These are phyloP conservation scores for Quercus aquifolioides DNA, from an alignment of 306 rosid species.

Conservation along the genomic window DNA sequence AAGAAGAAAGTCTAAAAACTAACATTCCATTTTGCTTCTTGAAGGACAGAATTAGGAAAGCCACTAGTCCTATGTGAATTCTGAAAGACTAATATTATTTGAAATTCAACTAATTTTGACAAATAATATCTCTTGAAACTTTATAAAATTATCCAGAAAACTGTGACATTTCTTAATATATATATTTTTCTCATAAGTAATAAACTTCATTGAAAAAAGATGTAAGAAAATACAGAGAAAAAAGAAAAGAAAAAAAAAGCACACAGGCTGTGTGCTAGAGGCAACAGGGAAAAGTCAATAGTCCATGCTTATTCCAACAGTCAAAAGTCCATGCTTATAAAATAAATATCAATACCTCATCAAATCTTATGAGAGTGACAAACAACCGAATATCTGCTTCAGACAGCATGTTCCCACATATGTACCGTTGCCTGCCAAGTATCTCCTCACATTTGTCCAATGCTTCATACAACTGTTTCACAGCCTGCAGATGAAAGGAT, in stretches of 20 bases:
- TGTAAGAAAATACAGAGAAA: too few relatives aligned
- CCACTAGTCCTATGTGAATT: not conserved
- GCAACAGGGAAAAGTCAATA: not conserved
- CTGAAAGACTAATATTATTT: not conserved
- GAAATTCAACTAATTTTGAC: not conserved
- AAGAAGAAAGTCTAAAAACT: not conserved
- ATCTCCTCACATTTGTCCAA: slow-evolving; percentile 78
- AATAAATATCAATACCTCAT: slow-evolving; percentile 58
- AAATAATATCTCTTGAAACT: not conserved
- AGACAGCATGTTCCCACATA: slow-evolving; percentile 69
- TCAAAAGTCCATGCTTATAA: not conserved
- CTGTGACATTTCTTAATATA: not conserved
- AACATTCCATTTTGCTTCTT: not conserved
- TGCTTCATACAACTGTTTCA: slow-evolving; percentile 61
- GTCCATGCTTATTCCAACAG: slow-evolving; percentile 1
- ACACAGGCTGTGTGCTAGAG: not conserved
- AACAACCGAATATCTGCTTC: slow-evolving; percentile 94
- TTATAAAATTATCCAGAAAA: not conserved
- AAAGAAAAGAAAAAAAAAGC: too few relatives aligned
- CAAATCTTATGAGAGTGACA: slow-evolving; percentile 93
- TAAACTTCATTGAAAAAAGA: too few relatives aligned
- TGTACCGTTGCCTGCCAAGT: slow-evolving; percentile 73
- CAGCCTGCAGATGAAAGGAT: slow-evolving; percentile 60
- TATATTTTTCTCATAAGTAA: too few relatives aligned
- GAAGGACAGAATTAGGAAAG: not conserved